Conservation (phyloP, 768 basidiomycete species). For the Termitomyces sp. region DNA sequence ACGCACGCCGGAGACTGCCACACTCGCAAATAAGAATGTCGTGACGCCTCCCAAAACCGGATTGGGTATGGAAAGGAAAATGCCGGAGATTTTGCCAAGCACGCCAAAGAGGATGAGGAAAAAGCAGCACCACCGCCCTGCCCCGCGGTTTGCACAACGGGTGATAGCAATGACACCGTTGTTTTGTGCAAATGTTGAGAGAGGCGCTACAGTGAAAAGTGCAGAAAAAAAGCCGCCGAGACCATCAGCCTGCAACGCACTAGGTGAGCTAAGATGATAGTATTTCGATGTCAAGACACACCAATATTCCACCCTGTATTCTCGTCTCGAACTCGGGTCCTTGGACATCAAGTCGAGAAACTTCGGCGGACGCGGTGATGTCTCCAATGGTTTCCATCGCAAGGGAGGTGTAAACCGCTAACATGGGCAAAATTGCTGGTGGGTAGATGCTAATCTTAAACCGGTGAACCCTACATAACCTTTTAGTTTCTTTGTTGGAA, state of each 20-base stretch:
- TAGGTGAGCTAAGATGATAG: constrained; percentile 39
- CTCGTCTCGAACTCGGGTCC: constrained; percentile 76
- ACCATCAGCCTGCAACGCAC: constrained; percentile 58
- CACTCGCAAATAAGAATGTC: constrained; percentile 79
- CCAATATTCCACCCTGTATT: constrained; percentile 78
- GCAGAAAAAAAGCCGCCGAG: constrained; percentile 75
- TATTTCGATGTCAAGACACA: constrained; percentile 19
- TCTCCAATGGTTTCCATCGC: constrained; percentile 87
- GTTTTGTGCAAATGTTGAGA: constrained; percentile 69
- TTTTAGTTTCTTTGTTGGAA: background rate
- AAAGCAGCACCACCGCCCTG: constrained; percentile 73
- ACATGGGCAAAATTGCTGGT: constrained; percentile 51
- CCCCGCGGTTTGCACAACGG: constrained; percentile 73
- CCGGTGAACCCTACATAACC: constrained; percentile 50
- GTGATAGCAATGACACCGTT: constrained; percentile 83
- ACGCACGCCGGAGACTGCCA: constrained; percentile 63
- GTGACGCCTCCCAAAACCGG: constrained; percentile 82
- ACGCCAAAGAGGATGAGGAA: constrained; percentile 80
- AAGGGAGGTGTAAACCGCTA: constrained; percentile 45
- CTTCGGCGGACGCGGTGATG: constrained; percentile 77
- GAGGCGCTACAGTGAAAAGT: constrained; percentile 74
- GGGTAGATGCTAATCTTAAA: constrained; percentile 77
- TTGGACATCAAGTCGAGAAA: constrained; percentile 66
- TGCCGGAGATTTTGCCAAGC: constrained; percentile 76
- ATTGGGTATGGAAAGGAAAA: constrained; percentile 82